A percentile compares a stretch with the other conserved stretches of the same genome.
phyloP scores from a whole-genome alignment of 768 basidiomycete species.

The Hemileccinum impolitum region DNA sequence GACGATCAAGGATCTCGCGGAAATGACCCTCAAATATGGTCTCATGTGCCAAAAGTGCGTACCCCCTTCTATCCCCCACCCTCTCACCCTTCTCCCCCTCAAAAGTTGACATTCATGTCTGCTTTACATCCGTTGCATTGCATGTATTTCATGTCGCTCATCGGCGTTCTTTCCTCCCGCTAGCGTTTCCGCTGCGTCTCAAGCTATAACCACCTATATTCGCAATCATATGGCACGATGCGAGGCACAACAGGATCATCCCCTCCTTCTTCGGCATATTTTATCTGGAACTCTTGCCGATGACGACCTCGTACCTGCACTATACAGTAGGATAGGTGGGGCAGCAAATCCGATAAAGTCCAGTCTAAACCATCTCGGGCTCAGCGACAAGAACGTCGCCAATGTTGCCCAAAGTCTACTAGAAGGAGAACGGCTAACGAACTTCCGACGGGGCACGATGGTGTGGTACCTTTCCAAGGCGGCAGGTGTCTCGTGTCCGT shows the following conservation, averaged over 20 bases:
- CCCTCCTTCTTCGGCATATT: constrained; percentile 67
- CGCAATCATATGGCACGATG: constrained; percentile 71
- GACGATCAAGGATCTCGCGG: constrained; percentile 83
- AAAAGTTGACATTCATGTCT: constrained; percentile 4
- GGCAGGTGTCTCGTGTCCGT: constrained; percentile 73
- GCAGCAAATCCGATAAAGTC: constrained; percentile 43
- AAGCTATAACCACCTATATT: constrained; percentile 82
- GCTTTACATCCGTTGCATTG: constrained; percentile 4
- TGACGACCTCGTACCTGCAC: constrained; percentile 70
- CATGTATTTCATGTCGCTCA: constrained; percentile 14
- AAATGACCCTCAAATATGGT: constrained; percentile 61
- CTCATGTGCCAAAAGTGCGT: constrained; percentile 74
- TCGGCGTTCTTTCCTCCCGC: not conserved
- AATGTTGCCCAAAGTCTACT: constrained; percentile 2
- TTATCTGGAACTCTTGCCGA: constrained; percentile 70
- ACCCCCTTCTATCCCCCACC: constrained; percentile 9
- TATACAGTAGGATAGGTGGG: constrained; percentile 68
- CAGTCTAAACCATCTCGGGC: constrained; percentile 9
- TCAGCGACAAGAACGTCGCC: constrained; percentile 27
- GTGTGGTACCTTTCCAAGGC: constrained; percentile 81
- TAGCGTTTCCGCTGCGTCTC: constrained; percentile 74
- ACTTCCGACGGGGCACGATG: constrained; percentile 74
- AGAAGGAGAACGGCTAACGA: constrained; percentile 48
- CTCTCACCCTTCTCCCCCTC: constrained; percentile 2
- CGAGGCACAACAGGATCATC: constrained; percentile 66